Conservation (phyloP, 164 flowering plant genomes). For the Litsea cubeba region DNA sequence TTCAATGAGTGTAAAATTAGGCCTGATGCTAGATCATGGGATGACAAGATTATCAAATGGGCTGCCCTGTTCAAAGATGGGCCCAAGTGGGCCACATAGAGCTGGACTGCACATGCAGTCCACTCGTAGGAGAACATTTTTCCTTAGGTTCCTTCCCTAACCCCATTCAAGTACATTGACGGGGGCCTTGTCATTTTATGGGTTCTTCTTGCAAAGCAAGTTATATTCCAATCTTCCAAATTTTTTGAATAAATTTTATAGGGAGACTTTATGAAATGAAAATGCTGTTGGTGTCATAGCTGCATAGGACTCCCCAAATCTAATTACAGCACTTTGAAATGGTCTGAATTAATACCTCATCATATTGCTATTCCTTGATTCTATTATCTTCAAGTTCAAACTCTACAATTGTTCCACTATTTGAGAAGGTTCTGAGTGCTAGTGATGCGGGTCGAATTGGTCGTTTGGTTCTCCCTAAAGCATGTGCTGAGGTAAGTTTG, state of each 20-base stretch:
- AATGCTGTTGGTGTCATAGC: background rate
- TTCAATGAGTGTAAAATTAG: too few species aligned
- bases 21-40: too few species aligned
- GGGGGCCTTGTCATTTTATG: background rate
- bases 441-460: constrained; percentile 99
- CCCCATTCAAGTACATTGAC: background rate
- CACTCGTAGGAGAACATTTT: too few species aligned
- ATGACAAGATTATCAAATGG: too few species aligned
- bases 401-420: constrained; percentile 81
- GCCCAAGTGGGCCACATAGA: too few species aligned
- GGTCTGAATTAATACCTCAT: background rate
- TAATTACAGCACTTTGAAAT: background rate
- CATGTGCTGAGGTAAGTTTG: constrained; percentile 90
- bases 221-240: background rate
- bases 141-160: too few species aligned
- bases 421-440: constrained; percentile 97
- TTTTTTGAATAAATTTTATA: too few species aligned
- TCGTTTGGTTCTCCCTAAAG: constrained; percentile 96
- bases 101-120: too few species aligned
- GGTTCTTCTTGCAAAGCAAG: background rate
- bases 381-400: constrained; percentile 51
- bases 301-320: background rate
- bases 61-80: too few species aligned
- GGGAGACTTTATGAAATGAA: background rate
- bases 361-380: constrained; percentile 34